phyloP scores from a whole-genome alignment of 2,329 filamentous ascomycete genomes.

The Bimuria novae-zelandiae region DNA sequence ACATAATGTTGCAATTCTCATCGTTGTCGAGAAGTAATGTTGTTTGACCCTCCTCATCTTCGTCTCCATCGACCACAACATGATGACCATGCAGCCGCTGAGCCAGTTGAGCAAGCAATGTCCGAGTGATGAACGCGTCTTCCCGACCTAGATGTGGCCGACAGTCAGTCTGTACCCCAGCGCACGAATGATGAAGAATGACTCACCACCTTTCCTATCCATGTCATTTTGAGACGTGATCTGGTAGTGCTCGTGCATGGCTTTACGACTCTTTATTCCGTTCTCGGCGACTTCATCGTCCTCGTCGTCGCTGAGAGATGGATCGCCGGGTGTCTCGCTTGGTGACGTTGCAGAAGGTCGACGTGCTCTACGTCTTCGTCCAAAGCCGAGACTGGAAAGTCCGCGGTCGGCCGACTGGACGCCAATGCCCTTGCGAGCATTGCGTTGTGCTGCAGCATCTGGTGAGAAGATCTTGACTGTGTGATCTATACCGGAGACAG shows the following conservation, averaged over 20 bases:
- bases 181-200: slow-evolving; percentile 58
- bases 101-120: slow-evolving; percentile 44
- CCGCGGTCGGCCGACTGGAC: slow-evolving; percentile 55
- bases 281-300: slow-evolving; percentile 44
- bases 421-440: slow-evolving; percentile 62
- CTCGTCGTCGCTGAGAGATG: slow-evolving; percentile 21
- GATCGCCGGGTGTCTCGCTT: slow-evolving; percentile 8
- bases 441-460: slow-evolving; percentile 61
- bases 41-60: slow-evolving; percentile 24
- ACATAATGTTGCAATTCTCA: slow-evolving; percentile 39
- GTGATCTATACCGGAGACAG: slow-evolving; percentile 69
- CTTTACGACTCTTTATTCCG: slow-evolving; percentile 61
- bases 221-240: slow-evolving; percentile 68
- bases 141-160: slow-evolving; percentile 4
- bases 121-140: slow-evolving; percentile 22
- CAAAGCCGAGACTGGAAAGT: slow-evolving; percentile 48
- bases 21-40: slow-evolving; percentile 35
- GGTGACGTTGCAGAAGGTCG: slow-evolving; percentile 12
- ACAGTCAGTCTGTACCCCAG: slow-evolving; percentile 53
- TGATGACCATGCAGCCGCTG: slow-evolving; percentile 37
- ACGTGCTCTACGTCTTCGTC: slow-evolving; percentile 22
- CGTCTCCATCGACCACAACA: slow-evolving; percentile 17
- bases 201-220: slow-evolving; percentile 56
- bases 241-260: slow-evolving; percentile 63
- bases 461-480: slow-evolving; percentile 72